These are phyloP conservation scores for Pezicula radicicola DNA, from an alignment of 2,329 filamentous ascomycete species.

Conservation along the genomic window DNA sequence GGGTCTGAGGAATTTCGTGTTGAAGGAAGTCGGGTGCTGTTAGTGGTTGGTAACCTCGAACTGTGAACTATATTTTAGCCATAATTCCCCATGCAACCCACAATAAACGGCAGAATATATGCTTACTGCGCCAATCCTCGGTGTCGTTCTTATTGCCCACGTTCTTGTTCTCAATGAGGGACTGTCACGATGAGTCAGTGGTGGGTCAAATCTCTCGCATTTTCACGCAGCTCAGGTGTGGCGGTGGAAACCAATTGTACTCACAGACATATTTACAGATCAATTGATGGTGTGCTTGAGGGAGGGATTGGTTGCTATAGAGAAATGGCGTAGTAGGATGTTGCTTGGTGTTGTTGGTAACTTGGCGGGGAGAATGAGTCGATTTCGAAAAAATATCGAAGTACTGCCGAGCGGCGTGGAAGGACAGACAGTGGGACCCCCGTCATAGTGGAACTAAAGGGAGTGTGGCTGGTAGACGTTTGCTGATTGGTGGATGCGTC, in stretches of 20 bases:
- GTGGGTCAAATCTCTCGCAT: constrained; percentile 1
- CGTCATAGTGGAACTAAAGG: no score
- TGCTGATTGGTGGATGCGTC: no score
- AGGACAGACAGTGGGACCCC: no score
- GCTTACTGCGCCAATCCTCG: constrained; percentile 80
- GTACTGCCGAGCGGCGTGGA: no score
- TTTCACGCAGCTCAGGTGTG: neutral
- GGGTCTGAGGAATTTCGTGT: constrained; percentile 72
- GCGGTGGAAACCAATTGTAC: constrained; percentile 4
- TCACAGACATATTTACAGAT: constrained; percentile 15
- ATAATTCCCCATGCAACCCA: neutral
- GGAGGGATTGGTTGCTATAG: neutral
- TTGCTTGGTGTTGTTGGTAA: neutral
- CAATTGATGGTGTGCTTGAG: neutral
- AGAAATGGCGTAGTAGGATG: neutral
- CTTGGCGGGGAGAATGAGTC: neutral
- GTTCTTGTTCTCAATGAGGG: constrained; percentile 76
- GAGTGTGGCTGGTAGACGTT: no score
- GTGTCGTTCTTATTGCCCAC: constrained; percentile 71
- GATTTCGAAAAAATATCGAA: neutral
- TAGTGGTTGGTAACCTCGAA: constrained; percentile 88
- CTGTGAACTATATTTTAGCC: constrained; percentile 38
- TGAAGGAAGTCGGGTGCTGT: constrained; percentile 93
- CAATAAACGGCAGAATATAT: constrained; percentile 6
- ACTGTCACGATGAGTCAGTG: constrained; percentile 14